Conservation (phyloP, 1,284 basidiomycete genomes). For the Ceratobasidium papillatum region DNA sequence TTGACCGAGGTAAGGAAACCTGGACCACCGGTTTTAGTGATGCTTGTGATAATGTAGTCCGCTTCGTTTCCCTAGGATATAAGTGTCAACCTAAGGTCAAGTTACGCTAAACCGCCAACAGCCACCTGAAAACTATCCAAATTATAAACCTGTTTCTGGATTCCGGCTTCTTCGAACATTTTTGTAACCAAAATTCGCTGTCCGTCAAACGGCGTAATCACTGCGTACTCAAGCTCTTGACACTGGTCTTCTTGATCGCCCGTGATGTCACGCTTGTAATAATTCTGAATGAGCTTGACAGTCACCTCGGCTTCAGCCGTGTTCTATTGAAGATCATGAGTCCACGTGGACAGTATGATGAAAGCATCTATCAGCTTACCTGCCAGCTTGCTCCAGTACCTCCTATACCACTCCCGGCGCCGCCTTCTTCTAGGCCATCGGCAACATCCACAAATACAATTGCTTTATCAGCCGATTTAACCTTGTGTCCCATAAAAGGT, state of each 20-base stretch:
- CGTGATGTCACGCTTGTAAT: not conserved
- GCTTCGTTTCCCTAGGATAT: slow-evolving; percentile 43
- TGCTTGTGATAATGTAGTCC: slow-evolving; percentile 58
- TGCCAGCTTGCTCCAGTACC: slow-evolving; percentile 58
- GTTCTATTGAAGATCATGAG: slow-evolving; percentile 57
- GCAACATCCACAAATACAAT: slow-evolving; percentile 60
- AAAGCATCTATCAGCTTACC: slow-evolving; percentile 50
- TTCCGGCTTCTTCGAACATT: slow-evolving; percentile 53
- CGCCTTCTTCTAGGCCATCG: slow-evolving; percentile 52
- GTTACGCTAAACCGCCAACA: not conserved
- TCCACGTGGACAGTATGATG: not conserved
- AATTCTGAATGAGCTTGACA: slow-evolving; percentile 15
- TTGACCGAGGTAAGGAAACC: slow-evolving; percentile 67
- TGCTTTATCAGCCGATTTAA: not conserved
- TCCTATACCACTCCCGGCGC: slow-evolving; percentile 19
- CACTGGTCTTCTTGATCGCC: slow-evolving; percentile 49
- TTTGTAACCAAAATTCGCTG: slow-evolving; percentile 65
- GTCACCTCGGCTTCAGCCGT: slow-evolving; percentile 55
- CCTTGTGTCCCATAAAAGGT: slow-evolving; percentile 44
- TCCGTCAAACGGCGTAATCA: slow-evolving; percentile 76
- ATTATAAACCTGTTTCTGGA: slow-evolving; percentile 1
- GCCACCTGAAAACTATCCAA: slow-evolving; percentile 27
- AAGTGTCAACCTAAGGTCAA: not conserved
- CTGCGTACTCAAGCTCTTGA: slow-evolving; percentile 58
- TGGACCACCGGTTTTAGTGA: slow-evolving; percentile 65